Conservation (phyloP, 2,329 filamentous ascomycete species). For the Hymenoscyphus linearis region DNA sequence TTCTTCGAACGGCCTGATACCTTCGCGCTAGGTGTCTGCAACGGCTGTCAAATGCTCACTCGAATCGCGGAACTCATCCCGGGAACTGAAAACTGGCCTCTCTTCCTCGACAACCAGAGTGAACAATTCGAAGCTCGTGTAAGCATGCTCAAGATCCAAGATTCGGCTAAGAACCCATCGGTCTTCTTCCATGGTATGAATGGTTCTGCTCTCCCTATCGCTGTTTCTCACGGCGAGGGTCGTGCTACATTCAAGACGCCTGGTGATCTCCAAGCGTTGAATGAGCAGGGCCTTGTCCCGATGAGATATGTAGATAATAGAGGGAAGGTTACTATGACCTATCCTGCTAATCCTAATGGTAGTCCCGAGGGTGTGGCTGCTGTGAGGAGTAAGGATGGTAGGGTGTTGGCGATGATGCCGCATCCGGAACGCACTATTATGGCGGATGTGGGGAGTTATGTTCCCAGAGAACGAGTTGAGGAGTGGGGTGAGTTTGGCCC, state of each 20-base stretch:
- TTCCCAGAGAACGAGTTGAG: conserved; percentile 48
- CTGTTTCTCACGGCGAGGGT: conserved; percentile 87
- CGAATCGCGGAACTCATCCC: conserved; percentile 80
- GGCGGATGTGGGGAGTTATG: conserved; percentile 60
- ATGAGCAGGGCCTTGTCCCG: conserved; percentile 64
- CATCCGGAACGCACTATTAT: conserved; percentile 68
- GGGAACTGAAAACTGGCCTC: conserved; percentile 77
- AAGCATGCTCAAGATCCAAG: conserved; percentile 75
- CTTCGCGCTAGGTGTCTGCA: conserved; percentile 91
- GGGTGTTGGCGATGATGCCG: conserved; percentile 69
- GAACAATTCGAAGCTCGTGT: conserved; percentile 89
- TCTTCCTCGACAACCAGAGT: conserved; percentile 76
- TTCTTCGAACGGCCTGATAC: conserved; percentile 90
- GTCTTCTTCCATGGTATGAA: conserved; percentile 90
- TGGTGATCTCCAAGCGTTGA: conserved; percentile 48
- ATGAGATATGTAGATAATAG: conserved; percentile 84
- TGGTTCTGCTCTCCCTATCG: conserved; percentile 76
- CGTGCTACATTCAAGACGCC: conserved; percentile 64
- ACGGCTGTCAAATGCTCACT: conserved; percentile 93
- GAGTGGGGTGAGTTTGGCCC: conserved; percentile 67
- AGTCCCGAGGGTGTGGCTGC: conserved; percentile 64
- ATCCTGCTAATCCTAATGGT: conserved; percentile 82
- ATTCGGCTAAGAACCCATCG: conserved; percentile 54
- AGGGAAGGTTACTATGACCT: conserved; percentile 67
- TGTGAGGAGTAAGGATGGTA: conserved; percentile 58